These are phyloP conservation scores for Tetrahymena thermophila DNA, from an alignment of 73 alveolate genomes.

Conservation along the genomic window DNA sequence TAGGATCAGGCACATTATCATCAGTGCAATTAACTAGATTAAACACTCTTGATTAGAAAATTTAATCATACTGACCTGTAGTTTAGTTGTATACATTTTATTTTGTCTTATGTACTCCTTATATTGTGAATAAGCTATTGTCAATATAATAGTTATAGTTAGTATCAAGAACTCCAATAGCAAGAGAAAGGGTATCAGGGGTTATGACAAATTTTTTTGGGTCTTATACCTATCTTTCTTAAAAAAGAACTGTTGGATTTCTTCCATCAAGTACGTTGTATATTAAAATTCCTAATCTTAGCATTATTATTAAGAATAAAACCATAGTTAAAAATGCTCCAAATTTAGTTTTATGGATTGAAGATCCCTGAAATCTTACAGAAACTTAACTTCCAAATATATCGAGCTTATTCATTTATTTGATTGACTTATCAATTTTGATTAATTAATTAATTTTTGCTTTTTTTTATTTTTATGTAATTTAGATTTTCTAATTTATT, in stretches of 20 bases:
- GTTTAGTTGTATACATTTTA: background rate
- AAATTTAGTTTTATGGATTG: background rate
- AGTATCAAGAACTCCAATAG: background rate
- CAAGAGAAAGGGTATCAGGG: background rate
- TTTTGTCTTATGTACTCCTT: background rate
- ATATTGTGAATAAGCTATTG: background rate
- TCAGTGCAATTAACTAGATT: background rate
- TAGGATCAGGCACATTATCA: background rate
- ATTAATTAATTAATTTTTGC: no score
- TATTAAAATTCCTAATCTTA: background rate
- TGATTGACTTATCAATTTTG: background rate
- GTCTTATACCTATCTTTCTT: background rate
- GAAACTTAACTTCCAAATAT: background rate
- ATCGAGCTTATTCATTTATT: background rate
- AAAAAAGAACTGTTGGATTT: background rate
- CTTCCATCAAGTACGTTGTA: background rate
- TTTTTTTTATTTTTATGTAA: no score
- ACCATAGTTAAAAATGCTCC: background rate
- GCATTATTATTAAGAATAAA: background rate
- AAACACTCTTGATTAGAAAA: background rate
- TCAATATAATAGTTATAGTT: background rate
- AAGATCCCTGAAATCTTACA: background rate
- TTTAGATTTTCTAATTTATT: no score
- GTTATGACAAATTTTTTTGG: background rate
- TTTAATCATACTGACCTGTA: background rate